These are phyloP conservation scores for Ceraceosorus bombacis DNA, from an alignment of 1,284 basidiomycete species.

Conservation along the genomic window DNA sequence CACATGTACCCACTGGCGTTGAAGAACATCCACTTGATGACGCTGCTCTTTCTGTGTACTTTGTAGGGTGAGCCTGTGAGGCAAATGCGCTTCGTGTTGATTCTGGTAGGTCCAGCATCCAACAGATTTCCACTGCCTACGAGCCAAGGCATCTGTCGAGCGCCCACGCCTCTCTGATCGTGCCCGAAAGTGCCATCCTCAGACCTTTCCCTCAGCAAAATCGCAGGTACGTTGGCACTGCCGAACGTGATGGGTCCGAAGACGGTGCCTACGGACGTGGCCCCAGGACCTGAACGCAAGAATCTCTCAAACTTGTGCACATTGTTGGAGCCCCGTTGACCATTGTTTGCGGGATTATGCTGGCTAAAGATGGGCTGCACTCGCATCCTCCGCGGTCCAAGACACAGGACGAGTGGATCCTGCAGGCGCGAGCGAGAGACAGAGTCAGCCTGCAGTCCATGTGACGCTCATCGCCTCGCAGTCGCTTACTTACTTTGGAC, in stretches of 20 bases:
- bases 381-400: conserved; percentile 75
- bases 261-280: conserved; percentile 64
- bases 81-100: conserved; percentile 85
- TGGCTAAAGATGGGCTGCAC: conserved; percentile 88
- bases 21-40: conserved; percentile 98
- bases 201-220: conserved; percentile 30
- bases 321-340: conserved; percentile 84
- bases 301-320: conserved; percentile 97
- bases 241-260: conserved; percentile 88
- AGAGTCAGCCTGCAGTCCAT: not conserved
- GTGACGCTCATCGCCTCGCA: not conserved
- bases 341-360: conserved; percentile 53
- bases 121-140: conserved; percentile 85
- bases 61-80: conserved; percentile 95
- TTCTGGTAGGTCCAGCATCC: conserved; percentile 79
- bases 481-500: conserved; percentile 67
- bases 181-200: conserved; percentile 34
- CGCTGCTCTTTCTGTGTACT: conserved; percentile 94
- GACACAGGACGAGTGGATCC: conserved; percentile 80
- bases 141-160: conserved; percentile 55
- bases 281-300: conserved; percentile 64
- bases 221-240: conserved; percentile 48
- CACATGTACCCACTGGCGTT: conserved; percentile 50
- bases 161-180: conserved; percentile 39
- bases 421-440: conserved; percentile 42